phyloP scores from a whole-genome alignment of 371 early-diverging fungal genomes.

The Apophysomyces trapeziformis region DNA sequence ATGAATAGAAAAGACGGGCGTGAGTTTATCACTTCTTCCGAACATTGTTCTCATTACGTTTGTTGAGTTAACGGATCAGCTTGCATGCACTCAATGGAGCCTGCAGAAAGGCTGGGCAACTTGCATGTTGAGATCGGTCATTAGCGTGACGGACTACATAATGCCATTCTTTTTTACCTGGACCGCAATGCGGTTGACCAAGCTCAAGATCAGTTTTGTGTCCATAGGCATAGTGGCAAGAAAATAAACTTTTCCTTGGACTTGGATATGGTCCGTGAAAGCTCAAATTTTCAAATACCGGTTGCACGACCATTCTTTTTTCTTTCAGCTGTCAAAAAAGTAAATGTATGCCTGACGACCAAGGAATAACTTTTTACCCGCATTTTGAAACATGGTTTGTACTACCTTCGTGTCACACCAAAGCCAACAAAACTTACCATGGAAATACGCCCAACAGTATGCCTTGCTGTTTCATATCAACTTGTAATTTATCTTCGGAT shows the following conservation, averaged over 20 bases:
- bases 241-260: neutral
- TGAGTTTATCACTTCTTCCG: neutral
- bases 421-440: too few relatives aligned
- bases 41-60: neutral
- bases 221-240: slow-evolving; percentile 30
- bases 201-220: slow-evolving; percentile 42
- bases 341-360: too few relatives aligned
- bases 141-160: neutral
- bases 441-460: too few relatives aligned
- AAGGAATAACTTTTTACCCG: too few relatives aligned
- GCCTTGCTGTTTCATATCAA: too few relatives aligned
- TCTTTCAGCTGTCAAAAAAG: too few relatives aligned
- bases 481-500: too few relatives aligned
- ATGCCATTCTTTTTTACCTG: slow-evolving; percentile 24
- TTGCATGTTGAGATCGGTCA: neutral
- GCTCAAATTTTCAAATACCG: too few relatives aligned
- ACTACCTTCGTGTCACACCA: too few relatives aligned
- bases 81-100: neutral
- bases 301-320: neutral
- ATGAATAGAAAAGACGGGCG: neutral
- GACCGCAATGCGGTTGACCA: slow-evolving; percentile 41
- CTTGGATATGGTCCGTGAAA: neutral
- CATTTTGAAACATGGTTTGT: too few relatives aligned
- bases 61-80: slow-evolving; percentile 1
- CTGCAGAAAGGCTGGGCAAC: neutral